These are phyloP conservation scores for Diplodia intermedia DNA, from an alignment of 2,329 filamentous ascomycete genomes.

Conservation along the genomic window DNA sequence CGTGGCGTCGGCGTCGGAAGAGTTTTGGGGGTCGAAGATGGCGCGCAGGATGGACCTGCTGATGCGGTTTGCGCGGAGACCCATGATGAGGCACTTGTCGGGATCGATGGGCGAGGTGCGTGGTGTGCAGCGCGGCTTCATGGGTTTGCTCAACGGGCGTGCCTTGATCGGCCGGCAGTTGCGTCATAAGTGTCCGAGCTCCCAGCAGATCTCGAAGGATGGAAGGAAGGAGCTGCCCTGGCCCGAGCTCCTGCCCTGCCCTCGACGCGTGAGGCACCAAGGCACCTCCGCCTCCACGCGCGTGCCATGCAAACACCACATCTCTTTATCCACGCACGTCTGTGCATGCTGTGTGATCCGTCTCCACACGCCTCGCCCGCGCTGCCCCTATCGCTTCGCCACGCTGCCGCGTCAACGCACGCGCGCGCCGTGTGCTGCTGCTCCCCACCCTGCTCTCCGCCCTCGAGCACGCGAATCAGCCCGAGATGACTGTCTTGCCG, in stretches of 20 bases:
- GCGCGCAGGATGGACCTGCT: slow-evolving; percentile 48
- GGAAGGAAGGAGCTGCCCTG: not conserved
- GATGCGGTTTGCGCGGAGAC: slow-evolving; percentile 46
- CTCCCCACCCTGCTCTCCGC: slow-evolving; percentile 8
- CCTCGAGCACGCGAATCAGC: slow-evolving; percentile 21
- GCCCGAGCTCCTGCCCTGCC: not conserved
- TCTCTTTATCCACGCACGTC: not conserved
- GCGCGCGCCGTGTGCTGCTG: not conserved
- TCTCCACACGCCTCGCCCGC: not conserved
- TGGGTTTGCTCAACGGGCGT: not conserved
- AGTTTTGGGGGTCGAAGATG: slow-evolving; percentile 40
- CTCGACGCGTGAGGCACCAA: not conserved
- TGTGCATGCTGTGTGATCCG: not conserved
- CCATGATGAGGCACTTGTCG: slow-evolving; percentile 39
- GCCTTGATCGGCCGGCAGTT: slow-evolving; percentile 12
- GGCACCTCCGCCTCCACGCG: not conserved
- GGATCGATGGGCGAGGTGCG: not conserved
- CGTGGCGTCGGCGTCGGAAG: slow-evolving; percentile 36
- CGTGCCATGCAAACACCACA: slow-evolving; percentile 19
- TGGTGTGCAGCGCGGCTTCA: not conserved
- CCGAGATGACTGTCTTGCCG: slow-evolving; percentile 18
- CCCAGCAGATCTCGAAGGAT: not conserved
- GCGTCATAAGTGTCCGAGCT: slow-evolving; percentile 20
- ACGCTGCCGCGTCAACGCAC: not conserved
- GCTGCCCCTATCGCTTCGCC: not conserved